Evolutionary conservation across 352 stramenopile species (phyloP).

Genomic region (Discostella stelligera): DNA sequence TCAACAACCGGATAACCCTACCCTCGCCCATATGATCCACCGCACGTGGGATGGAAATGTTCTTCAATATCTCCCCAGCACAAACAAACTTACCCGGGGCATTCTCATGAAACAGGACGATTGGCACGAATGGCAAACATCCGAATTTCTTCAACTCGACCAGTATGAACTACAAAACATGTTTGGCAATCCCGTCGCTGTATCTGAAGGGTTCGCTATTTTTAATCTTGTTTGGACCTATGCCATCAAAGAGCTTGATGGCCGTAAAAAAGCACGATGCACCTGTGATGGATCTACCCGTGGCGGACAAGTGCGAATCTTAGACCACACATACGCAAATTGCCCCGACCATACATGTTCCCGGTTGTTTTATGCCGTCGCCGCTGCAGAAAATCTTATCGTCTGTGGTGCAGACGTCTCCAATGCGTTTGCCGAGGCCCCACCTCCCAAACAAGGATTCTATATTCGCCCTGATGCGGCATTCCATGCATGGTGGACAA

Average conservation of each 20-base stretch:
- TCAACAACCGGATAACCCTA: no score
- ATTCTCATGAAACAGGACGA: conserved; percentile 9
- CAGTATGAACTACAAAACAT: no score
- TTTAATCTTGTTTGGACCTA: conserved; percentile 7
- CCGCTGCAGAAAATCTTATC: background rate
- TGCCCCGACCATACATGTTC: background rate
- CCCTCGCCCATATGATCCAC: background rate
- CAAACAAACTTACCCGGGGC: background rate
- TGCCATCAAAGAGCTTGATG: background rate
- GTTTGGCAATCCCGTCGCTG: conserved; percentile 11
- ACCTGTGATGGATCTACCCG: no score
- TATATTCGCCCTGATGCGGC: no score
- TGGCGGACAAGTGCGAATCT: no score
- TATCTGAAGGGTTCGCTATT: background rate
- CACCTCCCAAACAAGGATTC: no score
- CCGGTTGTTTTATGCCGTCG: background rate
- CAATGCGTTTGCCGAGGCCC: no score
- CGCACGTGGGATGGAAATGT: background rate
- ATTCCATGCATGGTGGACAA: no score
- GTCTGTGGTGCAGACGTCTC: no score
- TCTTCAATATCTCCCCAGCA: background rate
- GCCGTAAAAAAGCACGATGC: background rate
- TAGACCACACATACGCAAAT: no score
- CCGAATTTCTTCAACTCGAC: conserved; percentile 30
- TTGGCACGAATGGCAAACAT: conserved; percentile 21